Evolutionary conservation across 2,329 filamentous ascomycete genomes (phyloP), one percentile per base, ranked within the genome.

Genomic region (Colletotrichum sp.): DNA sequence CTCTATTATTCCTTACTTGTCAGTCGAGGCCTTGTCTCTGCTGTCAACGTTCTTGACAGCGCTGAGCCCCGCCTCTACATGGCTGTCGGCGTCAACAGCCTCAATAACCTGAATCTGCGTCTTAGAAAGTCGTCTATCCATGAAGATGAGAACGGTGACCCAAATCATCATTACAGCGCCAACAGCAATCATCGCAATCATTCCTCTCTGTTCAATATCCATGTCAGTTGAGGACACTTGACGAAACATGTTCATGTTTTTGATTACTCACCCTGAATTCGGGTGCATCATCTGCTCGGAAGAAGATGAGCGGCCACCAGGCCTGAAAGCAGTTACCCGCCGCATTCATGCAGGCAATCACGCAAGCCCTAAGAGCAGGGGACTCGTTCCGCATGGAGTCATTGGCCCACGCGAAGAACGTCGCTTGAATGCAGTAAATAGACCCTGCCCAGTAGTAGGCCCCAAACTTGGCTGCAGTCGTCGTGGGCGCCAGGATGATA

Each of bases 321-420:
- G 67, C 67, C 34, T 69, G 67, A 27, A 69, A 69, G 27, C 67
- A 69, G 12, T 69, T 69, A 8, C 67, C 67, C n/a, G 67, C 67
- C 6, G 67, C 67, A 15, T 71, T 71, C 69, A 71, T 71, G 61
- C 59, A 71, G 27, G 69, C 69, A 57, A 71, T 66, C 15, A 71
- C 69, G 39, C 59, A 71, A 1, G 69, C 32, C n/a, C 69, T 62
- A 6, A 65, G 39, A 22, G 59, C 62, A 22, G 39, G 69, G 9
- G 59, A 64, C 12, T 71, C 34, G 5, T 71, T 66, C 2, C 55
- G 22, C 67, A 66, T 71, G 15, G 62, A 66, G 27, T 66, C 59
- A 22, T 71, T 71, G 22, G 61, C 61, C 69, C 69, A 71, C 19
- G 69, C 69, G n/a, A 71, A 71, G 59, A 71, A 65, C 5, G 62